These are phyloP conservation scores for Fragilaria crotonensis DNA, from an alignment of 108 stramenopile genomes.

Conservation along the genomic window DNA sequence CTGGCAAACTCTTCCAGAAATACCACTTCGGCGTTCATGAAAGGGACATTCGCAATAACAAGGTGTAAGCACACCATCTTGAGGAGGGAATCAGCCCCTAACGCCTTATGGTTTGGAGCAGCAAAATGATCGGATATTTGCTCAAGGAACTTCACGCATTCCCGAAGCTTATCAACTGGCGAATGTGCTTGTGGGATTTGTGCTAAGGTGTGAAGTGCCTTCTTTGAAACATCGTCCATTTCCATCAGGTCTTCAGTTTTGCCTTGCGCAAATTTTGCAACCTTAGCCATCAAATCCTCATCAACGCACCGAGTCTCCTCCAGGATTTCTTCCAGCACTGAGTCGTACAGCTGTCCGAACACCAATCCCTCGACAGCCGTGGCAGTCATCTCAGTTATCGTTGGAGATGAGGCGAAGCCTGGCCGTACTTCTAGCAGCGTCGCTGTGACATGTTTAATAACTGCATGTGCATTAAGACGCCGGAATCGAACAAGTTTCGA, in stretches of 20 bases:
- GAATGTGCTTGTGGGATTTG: constrained; percentile 56
- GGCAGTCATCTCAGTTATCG: constrained; percentile 67
- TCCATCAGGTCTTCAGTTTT: constrained; percentile 2
- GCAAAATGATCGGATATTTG: constrained; percentile 59
- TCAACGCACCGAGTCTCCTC: constrained; percentile 32
- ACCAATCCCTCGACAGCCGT: constrained; percentile 69
- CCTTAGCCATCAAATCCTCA: constrained; percentile 32
- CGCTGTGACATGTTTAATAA: constrained; percentile 83
- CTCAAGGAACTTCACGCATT: constrained; percentile 68
- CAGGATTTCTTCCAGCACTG: constrained; percentile 49
- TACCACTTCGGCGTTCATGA: constrained; percentile 71
- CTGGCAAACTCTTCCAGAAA: constrained; percentile 87
- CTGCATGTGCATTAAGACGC: constrained; percentile 72
- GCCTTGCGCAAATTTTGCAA: constrained; percentile 21
- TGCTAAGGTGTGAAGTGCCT: constrained; percentile 45
- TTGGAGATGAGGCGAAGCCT: constrained; percentile 61
- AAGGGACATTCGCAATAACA: constrained; percentile 42
- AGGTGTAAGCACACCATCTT: constrained; percentile 81
- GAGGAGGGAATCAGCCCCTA: constrained; percentile 72
- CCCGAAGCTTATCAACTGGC: constrained; percentile 58
- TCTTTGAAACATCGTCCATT: constrained; percentile 13
- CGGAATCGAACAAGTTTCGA: constrained; percentile 15
- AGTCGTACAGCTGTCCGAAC: constrained; percentile 74
- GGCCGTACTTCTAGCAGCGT: constrained; percentile 69
- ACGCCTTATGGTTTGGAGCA: constrained; percentile 20